Conservation (phyloP, 1,139 yeast species). For the Suhomyces kunorum region DNA sequence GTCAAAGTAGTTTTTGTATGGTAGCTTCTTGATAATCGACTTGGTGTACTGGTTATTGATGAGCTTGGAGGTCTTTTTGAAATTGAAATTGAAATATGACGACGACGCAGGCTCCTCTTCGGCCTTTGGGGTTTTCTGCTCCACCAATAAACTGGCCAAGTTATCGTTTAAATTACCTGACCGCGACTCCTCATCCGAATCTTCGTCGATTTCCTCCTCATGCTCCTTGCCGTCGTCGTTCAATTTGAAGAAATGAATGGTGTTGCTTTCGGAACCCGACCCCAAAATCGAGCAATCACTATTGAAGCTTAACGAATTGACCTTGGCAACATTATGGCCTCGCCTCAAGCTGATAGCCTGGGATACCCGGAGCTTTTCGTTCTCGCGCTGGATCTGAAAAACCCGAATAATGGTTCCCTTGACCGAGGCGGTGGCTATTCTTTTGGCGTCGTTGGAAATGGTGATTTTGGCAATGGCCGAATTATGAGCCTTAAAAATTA, state of each 20-base stretch:
- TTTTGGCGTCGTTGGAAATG: conserved; percentile 51
- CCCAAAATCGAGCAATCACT: conserved; percentile 53
- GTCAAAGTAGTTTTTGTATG: conserved; percentile 45
- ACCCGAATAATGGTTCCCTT: conserved; percentile 75
- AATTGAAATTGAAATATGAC: conserved; percentile 22
- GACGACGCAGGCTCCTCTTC: conserved; percentile 19
- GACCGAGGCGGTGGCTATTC: conserved; percentile 67
- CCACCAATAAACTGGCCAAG: conserved; percentile 42
- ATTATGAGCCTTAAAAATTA: conserved; percentile 61
- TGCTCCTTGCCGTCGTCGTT: conserved; percentile 14
- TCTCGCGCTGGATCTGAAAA: conserved; percentile 22
- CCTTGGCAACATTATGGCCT: conserved; percentile 63
- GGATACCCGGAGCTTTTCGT: conserved; percentile 21
- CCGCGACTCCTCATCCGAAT: conserved; percentile 13
- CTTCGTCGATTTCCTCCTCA: conserved; percentile 7
- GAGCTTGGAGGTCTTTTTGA: conserved; percentile 23
- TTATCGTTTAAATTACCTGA: conserved; percentile 47
- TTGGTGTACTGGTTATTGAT: conserved; percentile 42
- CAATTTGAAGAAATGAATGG: conserved; percentile 64
- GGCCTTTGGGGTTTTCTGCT: conserved; percentile 23
- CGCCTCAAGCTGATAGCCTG: conserved; percentile 60
- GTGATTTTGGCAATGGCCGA: conserved; percentile 49
- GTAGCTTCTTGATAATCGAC: conserved; percentile 41
- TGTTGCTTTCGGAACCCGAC: conserved; percentile 66
- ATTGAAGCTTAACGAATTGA: conserved; percentile 58